phyloP scores from a whole-genome alignment of 2,329 filamentous ascomycete species.

The Ascomycota sp. region DNA sequence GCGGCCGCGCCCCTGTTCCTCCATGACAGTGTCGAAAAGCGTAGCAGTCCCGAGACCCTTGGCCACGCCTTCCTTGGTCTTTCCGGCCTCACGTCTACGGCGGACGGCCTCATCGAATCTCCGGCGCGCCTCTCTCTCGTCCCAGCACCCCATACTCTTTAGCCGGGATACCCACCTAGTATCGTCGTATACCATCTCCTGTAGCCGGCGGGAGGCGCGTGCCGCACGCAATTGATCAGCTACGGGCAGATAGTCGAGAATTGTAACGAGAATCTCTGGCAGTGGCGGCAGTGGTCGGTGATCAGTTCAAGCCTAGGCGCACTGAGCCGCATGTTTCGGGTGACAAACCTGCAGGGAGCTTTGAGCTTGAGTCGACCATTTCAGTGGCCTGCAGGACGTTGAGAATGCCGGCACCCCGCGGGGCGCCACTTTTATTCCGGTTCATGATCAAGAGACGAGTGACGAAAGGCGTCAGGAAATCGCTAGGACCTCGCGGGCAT shows the following conservation, averaged over 20 bases:
- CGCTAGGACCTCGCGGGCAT: too few relatives aligned
- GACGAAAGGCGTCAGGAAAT: too few relatives aligned
- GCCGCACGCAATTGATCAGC: conserved; percentile 71
- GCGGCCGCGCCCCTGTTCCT: conserved; percentile 34
- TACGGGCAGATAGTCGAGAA: conserved; percentile 75
- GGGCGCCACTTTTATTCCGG: conserved; percentile 17
- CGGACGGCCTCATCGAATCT: conserved; percentile 52
- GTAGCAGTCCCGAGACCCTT: conserved; percentile 19
- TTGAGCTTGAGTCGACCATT: conserved; percentile 56
- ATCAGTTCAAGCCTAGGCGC: neutral
- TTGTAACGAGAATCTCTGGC: conserved; percentile 62
- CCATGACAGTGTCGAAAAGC: conserved; percentile 49
- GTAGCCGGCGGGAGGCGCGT: conserved; percentile 61
- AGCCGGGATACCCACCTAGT: conserved; percentile 78
- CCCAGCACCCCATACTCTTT: conserved; percentile 76
- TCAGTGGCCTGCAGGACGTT: conserved; percentile 58
- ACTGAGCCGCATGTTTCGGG: neutral
- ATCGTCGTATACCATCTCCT: conserved; percentile 98
- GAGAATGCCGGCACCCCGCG: conserved; percentile 35
- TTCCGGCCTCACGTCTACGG: conserved; percentile 31
- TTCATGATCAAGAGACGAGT: conserved; percentile 14
- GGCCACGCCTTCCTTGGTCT: conserved; percentile 5
- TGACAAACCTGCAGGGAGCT: conserved; percentile 54
- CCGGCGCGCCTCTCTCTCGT: conserved; percentile 63
- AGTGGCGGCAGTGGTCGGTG: neutral